Evolutionary conservation across 2,329 filamentous ascomycete species (phyloP).

Genomic region (Coniosporium tulheliwenetii): DNA sequence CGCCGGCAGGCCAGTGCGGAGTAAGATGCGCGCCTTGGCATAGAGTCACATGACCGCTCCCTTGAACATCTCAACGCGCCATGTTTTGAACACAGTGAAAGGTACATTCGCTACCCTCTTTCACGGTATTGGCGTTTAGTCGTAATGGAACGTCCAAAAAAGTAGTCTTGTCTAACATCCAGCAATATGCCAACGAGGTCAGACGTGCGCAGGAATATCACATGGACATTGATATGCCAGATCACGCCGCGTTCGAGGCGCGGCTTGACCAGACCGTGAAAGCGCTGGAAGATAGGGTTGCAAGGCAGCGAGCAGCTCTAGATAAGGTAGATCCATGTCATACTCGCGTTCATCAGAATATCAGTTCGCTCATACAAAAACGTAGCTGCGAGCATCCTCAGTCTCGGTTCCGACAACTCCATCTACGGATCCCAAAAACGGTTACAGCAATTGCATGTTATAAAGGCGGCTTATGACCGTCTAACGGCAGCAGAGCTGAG

Average conservation of each 20-base stretch:
- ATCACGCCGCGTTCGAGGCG: slow-evolving; percentile 25
- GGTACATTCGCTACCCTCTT: too few species aligned
- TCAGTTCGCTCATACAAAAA: too few species aligned
- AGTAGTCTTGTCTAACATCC: slow-evolving; percentile 12
- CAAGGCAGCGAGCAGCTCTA: slow-evolving; percentile 30
- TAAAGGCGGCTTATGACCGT: slow-evolving; percentile 51
- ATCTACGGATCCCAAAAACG: slow-evolving; percentile 10
- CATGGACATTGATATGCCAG: slow-evolving; percentile 21
- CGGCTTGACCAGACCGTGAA: slow-evolving; percentile 52
- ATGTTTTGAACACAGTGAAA: too few species aligned
- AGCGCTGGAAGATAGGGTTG: slow-evolving; percentile 43
- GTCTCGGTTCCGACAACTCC: too few species aligned
- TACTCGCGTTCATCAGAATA: too few species aligned
- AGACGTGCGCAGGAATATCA: slow-evolving; percentile 11
- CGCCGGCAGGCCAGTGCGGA: too few species aligned
- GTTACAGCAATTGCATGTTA: slow-evolving; percentile 29
- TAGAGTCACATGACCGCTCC: too few species aligned
- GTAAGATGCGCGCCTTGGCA: too few species aligned
- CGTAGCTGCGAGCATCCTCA: too few species aligned
- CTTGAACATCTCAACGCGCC: too few species aligned
- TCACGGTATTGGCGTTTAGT: too few species aligned
- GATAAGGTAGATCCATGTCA: slow-evolving; percentile 3
- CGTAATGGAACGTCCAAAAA: too few species aligned
- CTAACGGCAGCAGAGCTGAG: slow-evolving; percentile 47
- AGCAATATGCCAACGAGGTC: slow-evolving; percentile 11